Conservation (phyloP, 306 rosid species). For the Astragalus glycyphyllos region DNA sequence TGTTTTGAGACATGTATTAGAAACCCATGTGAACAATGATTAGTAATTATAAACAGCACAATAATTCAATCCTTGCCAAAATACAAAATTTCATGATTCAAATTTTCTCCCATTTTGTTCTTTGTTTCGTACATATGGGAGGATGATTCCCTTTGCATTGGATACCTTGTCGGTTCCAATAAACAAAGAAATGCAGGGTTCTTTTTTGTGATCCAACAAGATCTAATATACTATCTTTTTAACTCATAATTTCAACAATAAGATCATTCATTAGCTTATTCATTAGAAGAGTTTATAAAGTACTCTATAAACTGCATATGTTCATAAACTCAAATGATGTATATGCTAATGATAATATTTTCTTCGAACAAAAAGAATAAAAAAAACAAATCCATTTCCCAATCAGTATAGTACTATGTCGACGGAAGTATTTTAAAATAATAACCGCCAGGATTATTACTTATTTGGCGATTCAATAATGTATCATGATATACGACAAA, state of each 20-base stretch:
- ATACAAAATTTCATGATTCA: constrained; percentile 37
- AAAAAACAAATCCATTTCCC: constrained; percentile 16
- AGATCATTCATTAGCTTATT: too few species aligned
- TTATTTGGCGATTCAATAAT: constrained; percentile 23
- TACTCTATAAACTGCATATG: too few species aligned
- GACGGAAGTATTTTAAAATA: neutral
- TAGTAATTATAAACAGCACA: constrained; percentile 26
- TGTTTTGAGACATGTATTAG: constrained; percentile 2
- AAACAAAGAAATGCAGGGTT: neutral
- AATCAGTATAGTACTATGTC: too few species aligned
- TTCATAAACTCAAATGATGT: too few species aligned
- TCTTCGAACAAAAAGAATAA: too few species aligned
- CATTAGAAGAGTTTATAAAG: too few species aligned
- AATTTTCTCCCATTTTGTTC: constrained; percentile 37
- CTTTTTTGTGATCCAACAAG: too few species aligned
- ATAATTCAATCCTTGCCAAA: constrained; percentile 37
- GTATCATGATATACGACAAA: neutral
- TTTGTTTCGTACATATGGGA: constrained; percentile 38
- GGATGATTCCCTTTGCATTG: constrained; percentile 40
- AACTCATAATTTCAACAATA: too few species aligned
- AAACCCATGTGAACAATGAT: constrained; percentile 31
- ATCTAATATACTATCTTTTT: too few species aligned
- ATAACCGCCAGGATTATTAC: constrained; percentile 17
- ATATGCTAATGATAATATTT: too few species aligned
- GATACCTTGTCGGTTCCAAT: constrained; percentile 46